A percentile compares a stretch with the other conserved stretches of the same genome.
Conservation (phyloP, 768 basidiomycete species). For the Suillus variegatus region DNA sequence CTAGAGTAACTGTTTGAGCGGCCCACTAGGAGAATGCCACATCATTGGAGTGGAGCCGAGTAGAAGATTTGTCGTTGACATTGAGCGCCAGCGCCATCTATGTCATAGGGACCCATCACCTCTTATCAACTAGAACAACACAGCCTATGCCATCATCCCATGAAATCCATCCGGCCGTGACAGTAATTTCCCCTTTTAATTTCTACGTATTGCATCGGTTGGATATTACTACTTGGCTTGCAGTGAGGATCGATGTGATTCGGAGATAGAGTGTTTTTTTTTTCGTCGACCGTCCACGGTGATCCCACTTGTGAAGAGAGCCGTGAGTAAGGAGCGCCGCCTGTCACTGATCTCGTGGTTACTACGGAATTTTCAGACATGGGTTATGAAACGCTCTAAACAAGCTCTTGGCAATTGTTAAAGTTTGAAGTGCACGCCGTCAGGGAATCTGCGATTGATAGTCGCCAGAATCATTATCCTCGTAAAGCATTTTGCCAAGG, state of each 20-base stretch:
- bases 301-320: neutral
- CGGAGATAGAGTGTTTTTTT: constrained; percentile 2
- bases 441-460: constrained; percentile 4
- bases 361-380: constrained; percentile 8
- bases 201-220: neutral
- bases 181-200: neutral
- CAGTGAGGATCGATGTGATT: neutral
- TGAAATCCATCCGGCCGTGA: neutral
- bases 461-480: constrained; percentile 5
- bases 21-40: constrained; percentile 17
- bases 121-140: neutral
- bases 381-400: neutral
- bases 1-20: constrained; percentile 24
- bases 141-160: neutral
- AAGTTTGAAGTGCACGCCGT: constrained; percentile 7
- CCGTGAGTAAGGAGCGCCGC: constrained; percentile 4
- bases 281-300: neutral
- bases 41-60: constrained; percentile 21
- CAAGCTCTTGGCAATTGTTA: neutral
- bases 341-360: constrained; percentile 6
- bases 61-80: constrained; percentile 11
- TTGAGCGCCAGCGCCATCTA: neutral
- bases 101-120: neutral
- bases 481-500: neutral
- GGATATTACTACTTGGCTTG: neutral